Evolutionary conservation across 768 basidiomycete genomes (phyloP).

Genomic region (Phylloporus arenicola): DNA sequence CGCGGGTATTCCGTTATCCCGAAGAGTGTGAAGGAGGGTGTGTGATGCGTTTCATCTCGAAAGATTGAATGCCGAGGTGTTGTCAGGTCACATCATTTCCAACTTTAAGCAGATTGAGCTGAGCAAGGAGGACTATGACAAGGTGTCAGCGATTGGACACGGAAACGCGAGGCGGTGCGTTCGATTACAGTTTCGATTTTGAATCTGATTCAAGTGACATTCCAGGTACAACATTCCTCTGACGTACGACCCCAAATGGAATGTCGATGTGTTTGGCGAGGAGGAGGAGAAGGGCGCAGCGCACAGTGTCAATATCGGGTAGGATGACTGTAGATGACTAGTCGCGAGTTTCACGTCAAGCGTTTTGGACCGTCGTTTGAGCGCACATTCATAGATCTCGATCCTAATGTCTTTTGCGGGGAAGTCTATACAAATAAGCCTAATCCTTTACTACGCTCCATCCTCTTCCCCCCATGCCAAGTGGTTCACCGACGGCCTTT

Average conservation of each 20-base stretch:
- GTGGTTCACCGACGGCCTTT: conserved; percentile 68
- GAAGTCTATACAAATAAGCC: conserved; percentile 12
- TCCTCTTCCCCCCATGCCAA: conserved; percentile 45
- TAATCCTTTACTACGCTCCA: conserved; percentile 7
- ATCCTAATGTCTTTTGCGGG: conserved; percentile 17
- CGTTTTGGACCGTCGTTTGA: background rate
- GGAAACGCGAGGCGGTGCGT: conserved; percentile 34
- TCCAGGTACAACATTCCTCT: conserved; percentile 54
- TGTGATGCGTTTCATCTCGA: conserved; percentile 1
- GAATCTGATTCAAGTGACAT: background rate
- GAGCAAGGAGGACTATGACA: conserved; percentile 19
- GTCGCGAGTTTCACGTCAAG: background rate
- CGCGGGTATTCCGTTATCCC: conserved; percentile 82
- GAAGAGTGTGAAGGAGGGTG: conserved; percentile 33
- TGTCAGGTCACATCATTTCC: conserved; percentile 23
- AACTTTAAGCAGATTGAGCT: conserved; percentile 77
- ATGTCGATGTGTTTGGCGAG: conserved; percentile 58
- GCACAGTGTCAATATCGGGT: conserved; percentile 29
- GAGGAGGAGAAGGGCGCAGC: conserved; percentile 43
- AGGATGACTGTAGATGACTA: too few species aligned
- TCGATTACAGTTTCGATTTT: background rate
- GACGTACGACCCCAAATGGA: conserved; percentile 45
- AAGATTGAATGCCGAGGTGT: background rate
- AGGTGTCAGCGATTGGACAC: too few species aligned
- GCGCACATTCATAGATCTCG: background rate